Evolutionary conservation across 495 filamentous ascomycete genomes (phyloP).

Genomic region (Paragyromitra xinjiangensis): DNA sequence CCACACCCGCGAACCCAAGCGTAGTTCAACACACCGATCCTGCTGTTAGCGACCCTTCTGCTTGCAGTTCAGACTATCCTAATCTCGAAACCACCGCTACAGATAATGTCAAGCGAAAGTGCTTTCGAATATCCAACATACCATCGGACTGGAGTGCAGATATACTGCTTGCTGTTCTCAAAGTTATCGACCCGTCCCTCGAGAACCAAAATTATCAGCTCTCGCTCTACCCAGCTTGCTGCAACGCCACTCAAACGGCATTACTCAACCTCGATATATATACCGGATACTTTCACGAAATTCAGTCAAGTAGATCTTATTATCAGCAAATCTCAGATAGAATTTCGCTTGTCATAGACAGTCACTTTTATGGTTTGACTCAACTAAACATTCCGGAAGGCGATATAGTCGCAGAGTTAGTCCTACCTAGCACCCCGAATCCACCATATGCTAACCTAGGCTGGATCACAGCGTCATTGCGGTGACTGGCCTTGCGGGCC

Average conservation of each 20-base stretch:
- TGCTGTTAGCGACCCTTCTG: neutral
- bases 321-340: neutral
- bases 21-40: neutral
- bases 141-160: neutral
- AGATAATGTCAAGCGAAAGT: neutral
- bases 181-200: neutral
- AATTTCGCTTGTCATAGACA: constrained; percentile 14
- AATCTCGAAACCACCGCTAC: neutral
- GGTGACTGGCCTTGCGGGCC: constrained; percentile 30
- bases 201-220: neutral
- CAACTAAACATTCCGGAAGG: constrained; percentile 30
- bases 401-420: constrained; percentile 23
- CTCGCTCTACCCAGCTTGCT: neutral
- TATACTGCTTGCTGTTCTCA: neutral
- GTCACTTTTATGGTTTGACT: constrained; percentile 42
- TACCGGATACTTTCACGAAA: neutral
- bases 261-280: neutral
- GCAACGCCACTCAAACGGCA: neutral
- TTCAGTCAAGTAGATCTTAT: neutral
- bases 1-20: neutral
- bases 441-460: neutral
- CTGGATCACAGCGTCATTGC: constrained; percentile 8
- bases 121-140: neutral
- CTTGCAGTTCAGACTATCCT: neutral
- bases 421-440: neutral